Evolutionary conservation across 2,329 filamentous ascomycete genomes (phyloP).

Genomic region (Leptosphaerulina australis): DNA sequence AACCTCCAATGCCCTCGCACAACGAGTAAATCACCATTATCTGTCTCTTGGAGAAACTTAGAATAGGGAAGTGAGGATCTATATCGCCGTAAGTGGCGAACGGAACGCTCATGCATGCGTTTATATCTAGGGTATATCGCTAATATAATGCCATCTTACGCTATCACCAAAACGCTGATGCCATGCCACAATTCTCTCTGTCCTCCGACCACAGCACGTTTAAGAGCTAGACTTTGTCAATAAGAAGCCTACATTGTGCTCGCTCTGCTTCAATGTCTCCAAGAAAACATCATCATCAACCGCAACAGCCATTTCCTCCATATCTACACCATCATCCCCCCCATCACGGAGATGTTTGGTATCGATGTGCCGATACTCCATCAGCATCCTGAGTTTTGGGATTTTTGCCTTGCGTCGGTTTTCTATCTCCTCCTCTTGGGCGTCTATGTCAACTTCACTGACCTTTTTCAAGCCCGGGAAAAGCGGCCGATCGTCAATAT

Average conservation of each 20-base stretch:
- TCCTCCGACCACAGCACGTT: neutral
- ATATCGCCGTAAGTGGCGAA: no score
- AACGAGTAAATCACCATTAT: no score
- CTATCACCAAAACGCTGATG: slow-evolving; percentile 8
- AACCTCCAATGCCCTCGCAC: no score
- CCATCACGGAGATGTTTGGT: slow-evolving; percentile 33
- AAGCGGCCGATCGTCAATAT: slow-evolving; percentile 35
- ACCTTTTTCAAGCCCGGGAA: slow-evolving; percentile 45
- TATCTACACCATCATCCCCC: slow-evolving; percentile 18
- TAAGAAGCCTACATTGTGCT: slow-evolving; percentile 55
- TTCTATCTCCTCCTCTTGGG: slow-evolving; percentile 52
- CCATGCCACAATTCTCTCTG: neutral
- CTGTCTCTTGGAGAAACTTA: no score
- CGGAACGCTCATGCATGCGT: no score
- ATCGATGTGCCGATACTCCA: slow-evolving; percentile 62
- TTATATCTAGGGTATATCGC: slow-evolving; percentile 9
- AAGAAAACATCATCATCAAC: slow-evolving; percentile 60
- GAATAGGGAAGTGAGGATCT: no score
- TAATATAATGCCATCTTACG: neutral
- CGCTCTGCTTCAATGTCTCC: slow-evolving; percentile 55
- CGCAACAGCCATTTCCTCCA: slow-evolving; percentile 41
- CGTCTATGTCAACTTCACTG: slow-evolving; percentile 55
- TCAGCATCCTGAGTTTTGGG: slow-evolving; percentile 57
- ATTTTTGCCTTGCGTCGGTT: slow-evolving; percentile 44
- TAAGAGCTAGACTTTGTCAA: slow-evolving; percentile 53